Base-by-base conservation (phyloP, 371 early-diverging fungal genomes). In the Saksenaea vasiformis region DNA sequence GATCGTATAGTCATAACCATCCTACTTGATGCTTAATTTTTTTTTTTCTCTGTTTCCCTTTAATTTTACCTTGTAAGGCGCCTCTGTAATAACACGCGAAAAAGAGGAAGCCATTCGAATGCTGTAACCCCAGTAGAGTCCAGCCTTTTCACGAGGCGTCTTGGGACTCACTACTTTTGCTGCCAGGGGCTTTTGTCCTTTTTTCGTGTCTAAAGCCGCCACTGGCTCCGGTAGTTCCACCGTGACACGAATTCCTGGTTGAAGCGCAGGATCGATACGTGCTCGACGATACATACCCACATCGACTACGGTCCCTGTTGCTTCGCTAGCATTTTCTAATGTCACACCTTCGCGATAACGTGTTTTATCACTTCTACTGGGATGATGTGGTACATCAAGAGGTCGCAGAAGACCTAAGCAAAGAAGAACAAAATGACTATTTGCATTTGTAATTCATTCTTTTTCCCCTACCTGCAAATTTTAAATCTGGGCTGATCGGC, bases 121-220 rank as follows among this genome's bases (percentile, higher is more conserved):
- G 51, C 77, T 74, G 66, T 89, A 92, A 2, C 93, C 93, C 93
- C 93, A 92, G 68, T 91, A 91, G n/a, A 88, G 60, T 5, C 90
- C 90, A 0, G 70, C 67, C 62, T 80, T 78, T 67, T 89, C 88
- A 27, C 85, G 66, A 4, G 92, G 92, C 8, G 69, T 69, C 54
- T 82, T 80, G 28, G 89, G 89, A 31, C 87, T 85, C 22, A 91
- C 88, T 0, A 85, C 87, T n/a, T 79, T 83, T 41, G 84, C 91
- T 43, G 74, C 65, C 24, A 84, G 65, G 38, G 82, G 82, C 17
- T 82, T 82, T 59, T 77, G 84, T 65, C 78, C 76, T 66, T 81
- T 74, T 63, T 71, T 62, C 39, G 68, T 72, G 54, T 83, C 71
- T 56, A 71, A 65, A 41, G 76, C 71, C 19, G 73, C 68, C 26